Evolutionary conservation across 1,284 basidiomycete genomes (phyloP), one percentile per base, ranked within the genome.

Genomic region (Ceratobasidium sp.): DNA sequence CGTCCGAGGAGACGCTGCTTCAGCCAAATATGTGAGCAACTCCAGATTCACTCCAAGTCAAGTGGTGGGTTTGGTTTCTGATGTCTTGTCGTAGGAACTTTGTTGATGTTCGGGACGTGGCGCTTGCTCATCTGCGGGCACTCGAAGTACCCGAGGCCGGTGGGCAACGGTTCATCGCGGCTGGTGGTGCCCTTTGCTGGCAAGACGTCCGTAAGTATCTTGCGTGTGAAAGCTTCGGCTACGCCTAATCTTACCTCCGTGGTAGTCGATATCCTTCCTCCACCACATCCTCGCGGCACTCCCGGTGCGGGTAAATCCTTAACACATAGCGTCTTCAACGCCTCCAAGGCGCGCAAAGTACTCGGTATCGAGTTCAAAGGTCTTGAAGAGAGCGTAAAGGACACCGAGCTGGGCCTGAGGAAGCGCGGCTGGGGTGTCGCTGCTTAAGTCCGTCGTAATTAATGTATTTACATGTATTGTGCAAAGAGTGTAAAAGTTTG

Each of bases 61-160:
- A 32, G 29, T 32, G 25, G 15, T 57, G 22, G 51, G 76, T 80
- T 17, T 76, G 74, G 1, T 77, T 77, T 3, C 81, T 85, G 44
- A 83, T 82, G 70, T 80, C 80, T 1, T 83, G 17, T 29, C 17
- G n/a, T 43, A 62, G 59, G 66, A 85, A 84, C 83, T 90, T 85
- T 83, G 84, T 90, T 66, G 90, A 92, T 79, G 90, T 91, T 1
- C 85, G 89, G 37, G 88, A 90, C 79, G 84, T 91, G 34, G 89
- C 88, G 3, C 82, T 85, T 4, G 87, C 86, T 1, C 90, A 90
- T 79, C 84, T 89, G 32, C 83, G 83, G 13, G 86, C 89, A 2
- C 82, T 90, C 2, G 54, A 65, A 29, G 65, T 65, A 9, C 68
- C 69, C 15, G 67, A 74, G 19, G 79, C 79, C 2, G 79, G 73